Evolutionary conservation across 2,329 filamentous ascomycete genomes (phyloP).

Genomic region (Aspergillus tanneri): DNA sequence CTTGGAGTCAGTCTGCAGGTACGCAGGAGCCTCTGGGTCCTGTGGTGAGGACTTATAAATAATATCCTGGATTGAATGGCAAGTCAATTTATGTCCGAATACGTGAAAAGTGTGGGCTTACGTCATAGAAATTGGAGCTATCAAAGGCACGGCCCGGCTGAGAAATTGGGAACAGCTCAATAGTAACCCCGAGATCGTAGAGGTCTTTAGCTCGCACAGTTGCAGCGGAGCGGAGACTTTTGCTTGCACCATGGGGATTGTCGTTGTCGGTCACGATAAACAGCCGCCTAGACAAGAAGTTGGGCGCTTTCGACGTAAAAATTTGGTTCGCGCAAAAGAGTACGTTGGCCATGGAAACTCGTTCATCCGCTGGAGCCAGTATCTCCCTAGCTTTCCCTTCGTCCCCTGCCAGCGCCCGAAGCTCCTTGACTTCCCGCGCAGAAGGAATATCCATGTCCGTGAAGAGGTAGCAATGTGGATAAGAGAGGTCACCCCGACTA

Average conservation of each 20-base stretch:
- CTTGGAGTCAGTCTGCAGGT: slow-evolving; percentile 49
- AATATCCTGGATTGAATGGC: slow-evolving; percentile 66
- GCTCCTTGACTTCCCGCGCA: slow-evolving; percentile 77
- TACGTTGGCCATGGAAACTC: slow-evolving; percentile 79
- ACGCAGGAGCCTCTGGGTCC: slow-evolving; percentile 65
- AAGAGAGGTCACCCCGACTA: slow-evolving; percentile 59
- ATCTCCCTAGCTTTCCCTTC: slow-evolving; percentile 69
- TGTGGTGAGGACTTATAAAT: slow-evolving; percentile 74
- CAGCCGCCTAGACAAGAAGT: slow-evolving; percentile 87
- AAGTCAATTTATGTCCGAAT: slow-evolving; percentile 12
- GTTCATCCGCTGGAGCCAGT: slow-evolving; percentile 66
- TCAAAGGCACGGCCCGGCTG: slow-evolving; percentile 71
- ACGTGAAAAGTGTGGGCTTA: slow-evolving; percentile 41
- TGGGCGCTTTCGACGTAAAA: slow-evolving; percentile 90
- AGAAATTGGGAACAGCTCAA: slow-evolving; percentile 90
- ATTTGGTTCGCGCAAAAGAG: slow-evolving; percentile 95
- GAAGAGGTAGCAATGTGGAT: slow-evolving; percentile 90
- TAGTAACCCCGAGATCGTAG: slow-evolving; percentile 86
- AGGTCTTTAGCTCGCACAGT: slow-evolving; percentile 89
- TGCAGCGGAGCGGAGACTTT: slow-evolving; percentile 70
- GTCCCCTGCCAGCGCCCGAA: slow-evolving; percentile 75
- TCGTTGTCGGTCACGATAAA: slow-evolving; percentile 97
- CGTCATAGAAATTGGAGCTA: slow-evolving; percentile 84
- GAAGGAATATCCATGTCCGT: slow-evolving; percentile 84
- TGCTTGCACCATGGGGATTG: slow-evolving; percentile 72